Conservation (phyloP, 2,329 filamentous ascomycete species). For the Diaporthe humulicola region DNA sequence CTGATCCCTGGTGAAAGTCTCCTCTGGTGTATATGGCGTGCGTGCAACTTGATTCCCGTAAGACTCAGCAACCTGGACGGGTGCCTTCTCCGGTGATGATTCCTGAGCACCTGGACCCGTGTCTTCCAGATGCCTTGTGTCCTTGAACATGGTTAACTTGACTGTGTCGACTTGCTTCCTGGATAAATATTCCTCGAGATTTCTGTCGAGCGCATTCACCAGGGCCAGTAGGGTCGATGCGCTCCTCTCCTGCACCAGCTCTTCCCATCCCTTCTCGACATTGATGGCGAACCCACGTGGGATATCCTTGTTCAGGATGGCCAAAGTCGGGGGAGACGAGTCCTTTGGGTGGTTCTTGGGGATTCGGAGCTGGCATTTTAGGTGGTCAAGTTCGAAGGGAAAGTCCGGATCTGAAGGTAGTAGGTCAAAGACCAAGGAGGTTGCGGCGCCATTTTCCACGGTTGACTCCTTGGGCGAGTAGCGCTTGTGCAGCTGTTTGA, state of each 20-base stretch:
- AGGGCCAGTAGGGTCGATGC: constrained; percentile 73
- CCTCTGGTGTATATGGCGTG: constrained; percentile 56
- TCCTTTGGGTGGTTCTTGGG: constrained; percentile 72
- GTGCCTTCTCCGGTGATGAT: neutral
- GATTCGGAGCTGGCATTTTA: constrained; percentile 77
- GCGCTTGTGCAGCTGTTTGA: constrained; percentile 78
- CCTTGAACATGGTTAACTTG: constrained; percentile 74
- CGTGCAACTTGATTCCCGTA: neutral
- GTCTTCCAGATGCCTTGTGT: constrained; percentile 62
- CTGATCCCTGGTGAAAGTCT: constrained; percentile 70
- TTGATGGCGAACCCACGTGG: constrained; percentile 80
- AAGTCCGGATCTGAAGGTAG: constrained; percentile 86
- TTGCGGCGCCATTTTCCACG: constrained; percentile 59
- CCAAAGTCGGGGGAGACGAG: constrained; percentile 30
- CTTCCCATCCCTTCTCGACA: constrained; percentile 80
- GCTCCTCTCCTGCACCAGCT: constrained; percentile 68
- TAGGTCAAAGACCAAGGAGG: constrained; percentile 74
- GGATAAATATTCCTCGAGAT: constrained; percentile 77
- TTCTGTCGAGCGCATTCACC: constrained; percentile 78
- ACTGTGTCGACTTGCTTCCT: constrained; percentile 80
- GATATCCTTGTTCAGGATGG: constrained; percentile 54
- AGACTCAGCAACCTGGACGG: constrained; percentile 1
- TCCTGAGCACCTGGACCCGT: constrained; percentile 31
- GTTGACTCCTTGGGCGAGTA: constrained; percentile 66
- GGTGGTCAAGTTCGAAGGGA: constrained; percentile 78